Base-by-base conservation (phyloP, 768 basidiomycete species). In the Xanthoconium stramineum region DNA sequence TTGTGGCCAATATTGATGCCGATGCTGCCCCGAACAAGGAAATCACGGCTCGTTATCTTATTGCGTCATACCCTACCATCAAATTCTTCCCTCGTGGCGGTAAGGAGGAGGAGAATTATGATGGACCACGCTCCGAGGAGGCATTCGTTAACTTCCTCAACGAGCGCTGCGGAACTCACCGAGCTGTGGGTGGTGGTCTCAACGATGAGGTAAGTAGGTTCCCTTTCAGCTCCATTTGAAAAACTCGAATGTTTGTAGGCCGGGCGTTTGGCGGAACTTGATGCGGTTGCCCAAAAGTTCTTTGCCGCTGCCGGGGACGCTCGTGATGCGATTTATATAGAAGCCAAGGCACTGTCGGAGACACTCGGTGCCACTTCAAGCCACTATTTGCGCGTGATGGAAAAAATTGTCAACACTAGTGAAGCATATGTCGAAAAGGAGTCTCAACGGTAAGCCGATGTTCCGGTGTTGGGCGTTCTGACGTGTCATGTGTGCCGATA, bases 371-470 rank as follows among this genome's bases (percentile, higher is more conserved):
- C 68, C 7, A 74, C 79, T 24, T 82, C 85, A 17, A 80, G 83
- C 63, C 89, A 94, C 72, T 99, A 99, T 72, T 62, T 94, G 55
- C 86, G 87, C 57, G 85, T 94, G 42, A 95, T 98, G 91, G 85
- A 91, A 74, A 94, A 96, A 74, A 76, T 94, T 7, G 74, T 83
- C 28, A 83, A 80, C 56, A 81, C 84, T 47, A 78, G 84, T 30
- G 86, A 86, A 63, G 81, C 71, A 36, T 98, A 95, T 75, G 65
- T 96, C 52, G 80, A 83, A 68, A 96, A 95, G 76, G 97, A 99
- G 74, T 74, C 82, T 33, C 84, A 82, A 64, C 83, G 95, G 92
- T 95, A 64, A 65, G 79, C 64, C 19, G 17, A n/a, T 19, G 6
- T 13, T 49, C 17, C 28, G 45, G 24, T 20, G 5, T n/a, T 4